These are phyloP conservation scores for Byssochlamys sp. DNA, from an alignment of 2,329 filamentous ascomycete species.

Conservation along the genomic window DNA sequence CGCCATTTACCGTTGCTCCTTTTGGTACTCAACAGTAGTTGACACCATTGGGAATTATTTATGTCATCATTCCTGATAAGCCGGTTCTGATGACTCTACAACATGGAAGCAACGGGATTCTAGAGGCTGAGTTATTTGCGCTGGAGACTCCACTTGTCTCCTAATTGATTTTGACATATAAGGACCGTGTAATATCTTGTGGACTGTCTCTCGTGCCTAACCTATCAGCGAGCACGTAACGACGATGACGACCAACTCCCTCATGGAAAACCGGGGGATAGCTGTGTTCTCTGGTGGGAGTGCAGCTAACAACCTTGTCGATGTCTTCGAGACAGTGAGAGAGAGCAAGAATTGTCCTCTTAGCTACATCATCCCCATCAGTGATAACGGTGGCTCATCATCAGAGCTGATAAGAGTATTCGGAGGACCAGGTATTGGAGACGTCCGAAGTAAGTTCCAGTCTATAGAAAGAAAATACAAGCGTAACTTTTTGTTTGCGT, in stretches of 20 bases:
- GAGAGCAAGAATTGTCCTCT: conserved; percentile 57
- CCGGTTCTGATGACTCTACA: not conserved
- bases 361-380: conserved; percentile 86
- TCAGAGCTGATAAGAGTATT: conserved; percentile 91
- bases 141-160: not conserved
- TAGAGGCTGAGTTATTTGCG: not conserved
- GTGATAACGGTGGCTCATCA: conserved; percentile 88
- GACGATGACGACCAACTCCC: conserved; percentile 1
- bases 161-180: not conserved
- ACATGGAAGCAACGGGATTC: not conserved
- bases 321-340: conserved; percentile 65
- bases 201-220: not conserved
- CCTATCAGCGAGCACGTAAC: not conserved
- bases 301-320: conserved; percentile 87
- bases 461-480: not conserved
- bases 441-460: conserved; percentile 57
- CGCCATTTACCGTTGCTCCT: not conserved
- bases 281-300: conserved; percentile 87
- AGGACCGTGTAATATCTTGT: not conserved
- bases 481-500: not conserved
- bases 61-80: not conserved
- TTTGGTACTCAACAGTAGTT: not conserved
- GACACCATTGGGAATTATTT: not conserved
- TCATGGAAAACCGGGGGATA: conserved; percentile 44
- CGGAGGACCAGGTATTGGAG: conserved; percentile 77